Base-by-base conservation (phyloP, 257 asterid genomes). In the Rehmannia glutinosa region DNA sequence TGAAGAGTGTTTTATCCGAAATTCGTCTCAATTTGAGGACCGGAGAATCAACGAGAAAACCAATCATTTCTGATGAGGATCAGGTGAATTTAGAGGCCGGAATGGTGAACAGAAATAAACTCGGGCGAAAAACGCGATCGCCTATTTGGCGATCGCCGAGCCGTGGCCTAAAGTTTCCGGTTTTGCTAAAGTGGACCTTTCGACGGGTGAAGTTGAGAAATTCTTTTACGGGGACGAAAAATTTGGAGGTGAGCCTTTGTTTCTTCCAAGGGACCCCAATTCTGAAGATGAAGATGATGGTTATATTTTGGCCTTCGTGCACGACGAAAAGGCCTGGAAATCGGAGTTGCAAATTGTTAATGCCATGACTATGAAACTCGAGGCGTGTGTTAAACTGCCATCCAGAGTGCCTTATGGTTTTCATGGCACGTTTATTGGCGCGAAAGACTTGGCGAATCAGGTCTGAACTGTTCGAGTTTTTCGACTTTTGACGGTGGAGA, bases 141-240 rank as follows among this genome's bases (percentile, higher is more conserved):
- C 97, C 0, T 94, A 91, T 46, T 51, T 94, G 3, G 99, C 99
- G 3, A 84, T 94, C 19, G 97, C 99, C 0, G 99, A 94, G 78
- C 99, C 99, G 0, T 94, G 99, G 99, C 99, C 99, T 8, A 94
- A 88, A 68, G 99, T 94, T 0, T 94, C 97, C 4, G 99, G 99
- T 1, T 88, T 88, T 11, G 99, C 99, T 0, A 94, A 94, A 35
- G 99, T 94, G 4, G 95, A 94, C 73, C 82, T 94, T 9, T 84
- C 68, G 16, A 91, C 80, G 0, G 97, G 99, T 0, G 86, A 81
- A 53, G 97, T 91, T 2, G 58, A 73, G 1, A 94, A 94, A 70
- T 82, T 77, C 75, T 73, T 82, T 23, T 94, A 94, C 9, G 99
- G 99, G 0, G 83, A 91, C 0, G 86, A 82, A 2, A 94, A 91